Conservation (phyloP, 1,284 basidiomycete genomes). For the Volvariella volvacea region DNA sequence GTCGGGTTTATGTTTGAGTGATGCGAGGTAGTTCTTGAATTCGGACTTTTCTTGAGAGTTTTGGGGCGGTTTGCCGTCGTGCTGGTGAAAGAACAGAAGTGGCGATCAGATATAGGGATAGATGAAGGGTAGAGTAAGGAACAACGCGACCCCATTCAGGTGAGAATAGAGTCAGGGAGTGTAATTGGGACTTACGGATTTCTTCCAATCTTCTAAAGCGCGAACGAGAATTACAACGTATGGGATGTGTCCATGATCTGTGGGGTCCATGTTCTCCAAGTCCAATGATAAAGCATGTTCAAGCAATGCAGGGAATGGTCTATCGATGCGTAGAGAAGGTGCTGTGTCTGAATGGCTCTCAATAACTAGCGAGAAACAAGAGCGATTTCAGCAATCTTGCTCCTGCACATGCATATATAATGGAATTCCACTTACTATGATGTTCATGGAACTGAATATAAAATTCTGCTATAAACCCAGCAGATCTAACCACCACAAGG, state of each 20-base stretch:
- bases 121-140: neutral
- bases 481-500: slow-evolving; percentile 72
- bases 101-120: neutral
- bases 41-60: slow-evolving; percentile 66
- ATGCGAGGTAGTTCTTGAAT: slow-evolving; percentile 65
- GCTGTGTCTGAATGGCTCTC: slow-evolving; percentile 87
- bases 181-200: slow-evolving; percentile 39
- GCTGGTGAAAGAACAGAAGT: no score
- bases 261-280: slow-evolving; percentile 72
- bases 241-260: slow-evolving; percentile 83
- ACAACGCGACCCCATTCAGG: no score
- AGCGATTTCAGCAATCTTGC: slow-evolving; percentile 3
- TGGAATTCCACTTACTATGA: slow-evolving; percentile 47
- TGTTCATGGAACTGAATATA: slow-evolving; percentile 85
- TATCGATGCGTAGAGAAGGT: slow-evolving; percentile 83
- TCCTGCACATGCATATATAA: neutral
- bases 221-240: slow-evolving; percentile 84
- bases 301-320: slow-evolving; percentile 79
- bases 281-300: slow-evolving; percentile 70
- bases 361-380: slow-evolving; percentile 55
- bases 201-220: slow-evolving; percentile 78
- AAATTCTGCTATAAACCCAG: slow-evolving; percentile 87
- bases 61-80: slow-evolving; percentile 57
- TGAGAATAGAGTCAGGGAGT: neutral
- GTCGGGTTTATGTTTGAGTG: slow-evolving; percentile 67